Evolutionary conservation across 495 filamentous ascomycete genomes (phyloP).

Genomic region (Penicillium mononematosum): DNA sequence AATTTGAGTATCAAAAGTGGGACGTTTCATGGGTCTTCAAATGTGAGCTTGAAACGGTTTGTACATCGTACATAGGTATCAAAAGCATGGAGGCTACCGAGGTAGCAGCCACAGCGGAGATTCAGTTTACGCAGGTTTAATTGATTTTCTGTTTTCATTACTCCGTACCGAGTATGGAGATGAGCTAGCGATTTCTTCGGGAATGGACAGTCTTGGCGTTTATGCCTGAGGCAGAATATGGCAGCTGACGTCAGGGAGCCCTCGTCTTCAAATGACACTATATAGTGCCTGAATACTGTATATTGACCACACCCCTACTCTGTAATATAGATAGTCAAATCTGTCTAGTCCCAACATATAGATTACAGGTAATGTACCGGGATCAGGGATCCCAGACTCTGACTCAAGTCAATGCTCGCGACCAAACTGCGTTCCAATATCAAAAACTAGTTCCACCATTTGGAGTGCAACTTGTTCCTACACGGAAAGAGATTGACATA

Average conservation of each 20-base stretch:
- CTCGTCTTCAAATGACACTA: neutral
- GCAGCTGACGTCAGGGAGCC: conserved; percentile 29
- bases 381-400: neutral
- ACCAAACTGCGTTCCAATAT: neutral
- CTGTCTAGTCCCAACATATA: neutral
- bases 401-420: neutral
- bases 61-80: neutral
- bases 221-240: conserved; percentile 17
- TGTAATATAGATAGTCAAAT: neutral
- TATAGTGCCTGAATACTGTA: neutral
- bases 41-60: neutral
- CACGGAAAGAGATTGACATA: neutral
- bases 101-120: neutral
- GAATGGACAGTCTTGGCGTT: neutral
- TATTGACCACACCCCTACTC: neutral
- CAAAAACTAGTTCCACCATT: neutral
- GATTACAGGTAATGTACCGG: neutral
- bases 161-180: no score
- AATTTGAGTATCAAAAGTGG: conserved; percentile 6
- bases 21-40: neutral
- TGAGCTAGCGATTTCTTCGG: neutral
- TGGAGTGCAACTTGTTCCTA: neutral
- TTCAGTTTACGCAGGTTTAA: neutral
- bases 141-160: neutral
- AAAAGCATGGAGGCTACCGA: no score